These are phyloP conservation scores for Chrysosporium keratinophilum DNA, from an alignment of 2,329 filamentous ascomycete species.

Conservation along the genomic window DNA sequence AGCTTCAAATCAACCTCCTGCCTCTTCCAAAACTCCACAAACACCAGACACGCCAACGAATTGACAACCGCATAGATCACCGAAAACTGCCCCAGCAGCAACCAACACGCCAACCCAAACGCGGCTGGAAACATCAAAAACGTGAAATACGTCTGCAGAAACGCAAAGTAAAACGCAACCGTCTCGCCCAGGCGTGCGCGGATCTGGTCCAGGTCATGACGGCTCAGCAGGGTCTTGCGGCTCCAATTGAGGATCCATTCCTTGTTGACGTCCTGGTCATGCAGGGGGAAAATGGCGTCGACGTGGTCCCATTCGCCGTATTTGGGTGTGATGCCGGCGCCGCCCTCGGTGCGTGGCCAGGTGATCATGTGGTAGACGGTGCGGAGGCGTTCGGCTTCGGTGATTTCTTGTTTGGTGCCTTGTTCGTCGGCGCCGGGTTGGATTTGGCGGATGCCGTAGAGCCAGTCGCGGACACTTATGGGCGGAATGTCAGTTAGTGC, in stretches of 20 bases:
- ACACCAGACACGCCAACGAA: constrained; percentile 77
- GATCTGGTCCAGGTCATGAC: constrained; percentile 61
- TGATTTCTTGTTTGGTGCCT: constrained; percentile 65
- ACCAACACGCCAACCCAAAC: constrained; percentile 66
- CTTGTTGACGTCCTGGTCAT: constrained; percentile 65
- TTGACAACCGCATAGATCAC: constrained; percentile 67
- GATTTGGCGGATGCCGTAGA: constrained; percentile 71
- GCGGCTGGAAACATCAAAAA: constrained; percentile 74
- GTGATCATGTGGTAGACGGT: constrained; percentile 80
- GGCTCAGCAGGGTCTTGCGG: constrained; percentile 56
- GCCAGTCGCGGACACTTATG: constrained; percentile 76
- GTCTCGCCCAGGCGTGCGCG: constrained; percentile 65
- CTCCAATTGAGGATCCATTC: constrained; percentile 66
- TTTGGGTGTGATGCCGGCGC: constrained; percentile 63
- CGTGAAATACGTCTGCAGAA: constrained; percentile 79
- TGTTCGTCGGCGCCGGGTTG: constrained; percentile 65
- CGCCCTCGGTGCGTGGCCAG: constrained; percentile 60
- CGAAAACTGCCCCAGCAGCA: constrained; percentile 77
- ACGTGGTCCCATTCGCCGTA: constrained; percentile 63
- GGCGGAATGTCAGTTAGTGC: no score
- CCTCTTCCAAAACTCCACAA: constrained; percentile 94
- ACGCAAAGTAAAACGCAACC: constrained; percentile 93
- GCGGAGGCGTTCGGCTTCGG: constrained; percentile 77
- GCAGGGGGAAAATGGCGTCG: constrained; percentile 64
- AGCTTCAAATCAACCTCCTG: constrained; percentile 78